A percentile compares a stretch with the other conserved stretches of the same genome.
Conservation (phyloP, 371 early-diverging fungal species). For the Syncephalis fuscata region DNA sequence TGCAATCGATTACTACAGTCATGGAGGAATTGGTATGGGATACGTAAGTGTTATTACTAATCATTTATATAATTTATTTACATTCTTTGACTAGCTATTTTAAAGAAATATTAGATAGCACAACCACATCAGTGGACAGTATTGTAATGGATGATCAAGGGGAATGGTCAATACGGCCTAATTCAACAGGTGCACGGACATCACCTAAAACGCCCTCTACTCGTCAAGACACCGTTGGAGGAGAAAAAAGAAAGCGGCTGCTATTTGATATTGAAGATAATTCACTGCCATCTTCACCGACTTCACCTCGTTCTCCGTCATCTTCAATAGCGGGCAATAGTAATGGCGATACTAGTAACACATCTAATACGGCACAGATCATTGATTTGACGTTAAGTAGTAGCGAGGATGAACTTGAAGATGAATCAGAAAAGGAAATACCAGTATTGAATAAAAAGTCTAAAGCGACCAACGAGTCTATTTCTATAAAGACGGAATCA, state of each 20-base stretch:
- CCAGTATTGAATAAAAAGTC: no score
- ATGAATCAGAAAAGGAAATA: no score
- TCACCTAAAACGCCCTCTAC: constrained; percentile 4
- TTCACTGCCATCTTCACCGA: no score
- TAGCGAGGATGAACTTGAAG: constrained; percentile 27
- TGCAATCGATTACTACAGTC: constrained; percentile 34
- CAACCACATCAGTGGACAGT: constrained; percentile 25
- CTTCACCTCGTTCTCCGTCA: constrained; percentile 3
- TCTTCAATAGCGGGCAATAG: constrained; percentile 5
- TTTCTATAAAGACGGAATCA: no score
- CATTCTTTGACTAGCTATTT: constrained; percentile 24
- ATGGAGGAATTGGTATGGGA: constrained; percentile 42
- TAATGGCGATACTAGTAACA: constrained; percentile 9
- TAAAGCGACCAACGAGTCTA: no score
- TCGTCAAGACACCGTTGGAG: constrained; percentile 6
- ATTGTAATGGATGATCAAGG: constrained; percentile 41
- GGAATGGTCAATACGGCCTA: constrained; percentile 14
- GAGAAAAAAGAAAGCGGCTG: constrained; percentile 10
- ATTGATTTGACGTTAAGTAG: constrained; percentile 47
- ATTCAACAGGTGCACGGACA: constrained; percentile 3
- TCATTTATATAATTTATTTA: not conserved
- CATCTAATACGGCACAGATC: constrained; percentile 17
- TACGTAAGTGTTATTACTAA: constrained; percentile 9
- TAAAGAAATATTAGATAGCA: constrained; percentile 31
- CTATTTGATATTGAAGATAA: constrained; percentile 13